Conservation (phyloP, 768 basidiomycete species). For the Kondoa subrosea region DNA sequence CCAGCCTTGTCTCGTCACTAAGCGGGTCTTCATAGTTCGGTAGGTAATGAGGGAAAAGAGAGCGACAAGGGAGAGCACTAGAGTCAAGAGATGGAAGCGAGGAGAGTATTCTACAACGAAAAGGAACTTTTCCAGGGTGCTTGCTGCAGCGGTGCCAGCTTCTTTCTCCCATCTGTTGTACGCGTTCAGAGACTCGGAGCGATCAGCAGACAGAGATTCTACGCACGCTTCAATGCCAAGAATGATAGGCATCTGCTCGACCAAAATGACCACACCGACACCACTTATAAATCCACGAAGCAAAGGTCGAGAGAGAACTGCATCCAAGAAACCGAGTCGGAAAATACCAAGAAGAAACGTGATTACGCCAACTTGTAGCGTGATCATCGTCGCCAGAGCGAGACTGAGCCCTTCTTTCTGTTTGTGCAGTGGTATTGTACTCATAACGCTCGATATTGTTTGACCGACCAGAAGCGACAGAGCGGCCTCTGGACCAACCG, state of each 20-base stretch:
- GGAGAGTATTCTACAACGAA: constrained; percentile 49
- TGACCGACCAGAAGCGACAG: constrained; percentile 23
- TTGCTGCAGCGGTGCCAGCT: constrained; percentile 34
- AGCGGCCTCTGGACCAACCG: constrained; percentile 28
- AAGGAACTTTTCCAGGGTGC: constrained; percentile 56
- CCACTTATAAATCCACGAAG: constrained; percentile 29
- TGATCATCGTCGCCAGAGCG: constrained; percentile 15
- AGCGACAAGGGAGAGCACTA: constrained; percentile 55
- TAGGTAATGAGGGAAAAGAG: constrained; percentile 49
- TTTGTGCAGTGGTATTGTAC: background rate
- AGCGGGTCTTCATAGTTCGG: constrained; percentile 34
- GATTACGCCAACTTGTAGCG: constrained; percentile 13
- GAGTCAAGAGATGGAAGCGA: constrained; percentile 45
- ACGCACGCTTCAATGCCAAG: background rate
- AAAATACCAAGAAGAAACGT: constrained; percentile 22
- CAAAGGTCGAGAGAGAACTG: constrained; percentile 26
- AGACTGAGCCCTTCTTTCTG: constrained; percentile 1
- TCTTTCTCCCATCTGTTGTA: constrained; percentile 12
- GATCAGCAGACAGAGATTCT: background rate
- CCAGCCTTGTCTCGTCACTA: constrained; percentile 44
- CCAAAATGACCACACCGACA: constrained; percentile 25
- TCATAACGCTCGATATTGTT: constrained; percentile 10
- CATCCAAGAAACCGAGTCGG: constrained; percentile 29
- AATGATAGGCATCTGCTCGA: constrained; percentile 14
- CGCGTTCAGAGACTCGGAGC: constrained; percentile 20